Evolutionary conservation across 139 green algal genomes (phyloP), one percentile per base, ranked within the genome.

Genomic region (Chlamydomonas incerta): DNA sequence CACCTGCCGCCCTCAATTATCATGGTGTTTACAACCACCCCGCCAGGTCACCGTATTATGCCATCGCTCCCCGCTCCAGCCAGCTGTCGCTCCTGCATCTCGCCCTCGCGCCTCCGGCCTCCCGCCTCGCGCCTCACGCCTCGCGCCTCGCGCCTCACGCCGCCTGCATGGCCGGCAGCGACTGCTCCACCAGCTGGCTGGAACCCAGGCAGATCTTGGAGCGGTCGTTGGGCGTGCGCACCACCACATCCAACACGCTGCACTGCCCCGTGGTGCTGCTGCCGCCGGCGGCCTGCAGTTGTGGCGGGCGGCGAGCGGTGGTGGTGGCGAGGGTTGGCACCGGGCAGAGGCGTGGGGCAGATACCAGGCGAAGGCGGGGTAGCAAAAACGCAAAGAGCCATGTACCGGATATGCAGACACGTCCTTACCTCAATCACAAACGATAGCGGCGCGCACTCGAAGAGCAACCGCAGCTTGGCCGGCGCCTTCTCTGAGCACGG

Each of bases 391-490:
- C 41, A 50, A 50, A 50, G 8, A 50, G 41, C 41, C n/a, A n/a
- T n/a, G n/a, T n/a, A n/a, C n/a, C n/a, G n/a, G n/a, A 50, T 50
- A 8, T 8, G 41, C 41, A 50, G 8, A 50, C 41, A 50, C 41
- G 41, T 0, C 10, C 87, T 37, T 34, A 94, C 92, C 91, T 97
- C 95, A 1, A 96, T 86, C 0, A 97, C 85, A 9, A 95, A 88
- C 0, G 96, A 89, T 65, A 98, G 69, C 0, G 96, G 96, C 15
- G 92, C 90, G 72, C 90, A 95, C 84, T 98, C 96, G 80, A 96
- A 98, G 86, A 98, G 87, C 79, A 98, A 83, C 57, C 96, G 84
- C 81, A 98, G 91, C 92, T 98, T 98, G 28, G 95, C 91, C 5
- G 92, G 92, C 31, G 93, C 92, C 13, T 70, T 63, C 3, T 83